Evolutionary conservation across 352 stramenopile species (phyloP), one percentile per base, ranked within the genome.

Genomic region (Bremia lactucae): DNA sequence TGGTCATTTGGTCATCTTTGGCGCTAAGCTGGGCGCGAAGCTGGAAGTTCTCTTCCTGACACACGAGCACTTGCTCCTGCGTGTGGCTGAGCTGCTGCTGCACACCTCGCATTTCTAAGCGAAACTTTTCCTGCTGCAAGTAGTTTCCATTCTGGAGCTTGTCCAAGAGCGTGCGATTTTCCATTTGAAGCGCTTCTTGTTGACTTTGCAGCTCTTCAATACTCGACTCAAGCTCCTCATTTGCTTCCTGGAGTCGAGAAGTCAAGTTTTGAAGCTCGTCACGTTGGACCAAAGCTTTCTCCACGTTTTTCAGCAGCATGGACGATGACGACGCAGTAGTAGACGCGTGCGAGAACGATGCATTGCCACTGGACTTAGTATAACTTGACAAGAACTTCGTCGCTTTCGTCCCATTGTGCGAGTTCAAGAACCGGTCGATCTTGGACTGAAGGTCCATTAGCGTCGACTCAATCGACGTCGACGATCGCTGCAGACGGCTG

Each of bases 391-490:
- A 46, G 50, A 72, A 82, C 41, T 77, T 76, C 14, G 41, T 43
- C 8, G 55, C 54, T 44, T 76, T 84, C 9, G 69, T 49, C 16
- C 62, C 71, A 31, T 49, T 55, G 31, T 85, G 72, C 24, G 60
- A 52, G 38, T 82, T 83, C 25, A 89, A 35, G 0, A 90, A 53
- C 2, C 78, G 71, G 49, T 87, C 78, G 55, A 90, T 70, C 53
- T 90, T 90, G n/a, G 71, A 66, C 14, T 90, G 72, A 0, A 90
- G 31, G 23, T 87, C 78, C 14, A 83, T 65, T 4, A 90, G 42
- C 4, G 68, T 72, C 0, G 72, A 80, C 42, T 90, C 78, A 24
- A 90, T 81, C 21, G 78, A 75, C n/a, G 73, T 79, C 0, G 78
- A 87, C 16, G 78, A 84, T 0, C 78, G 68, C 42, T 87, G 72